These are phyloP conservation scores for Gonium pectorale DNA, from an alignment of 139 green algal species.

Conservation along the genomic window DNA sequence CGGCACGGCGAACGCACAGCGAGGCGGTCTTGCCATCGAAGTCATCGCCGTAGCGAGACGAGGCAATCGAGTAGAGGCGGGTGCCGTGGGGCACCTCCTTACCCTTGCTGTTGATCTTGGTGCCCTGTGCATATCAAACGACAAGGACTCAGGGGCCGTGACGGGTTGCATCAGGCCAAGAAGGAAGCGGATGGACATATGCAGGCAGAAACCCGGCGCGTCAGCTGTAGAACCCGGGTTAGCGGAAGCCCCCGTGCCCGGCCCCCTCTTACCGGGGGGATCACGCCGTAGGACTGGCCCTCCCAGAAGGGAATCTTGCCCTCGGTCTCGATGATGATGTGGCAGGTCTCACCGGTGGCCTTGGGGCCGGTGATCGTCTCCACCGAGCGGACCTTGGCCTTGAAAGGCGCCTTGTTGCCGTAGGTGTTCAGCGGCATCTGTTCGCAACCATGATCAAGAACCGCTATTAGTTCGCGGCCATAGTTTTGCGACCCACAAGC, in stretches of 20 bases:
- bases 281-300: slow-evolving; percentile 98
- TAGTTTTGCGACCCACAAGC: too few species aligned
- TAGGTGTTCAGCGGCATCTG: slow-evolving; percentile 95
- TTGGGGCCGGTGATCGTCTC: slow-evolving; percentile 97
- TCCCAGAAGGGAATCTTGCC: slow-evolving; percentile 98
- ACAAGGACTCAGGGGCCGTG: too few species aligned
- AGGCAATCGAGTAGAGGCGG: slow-evolving; percentile 99
- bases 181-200: too few species aligned
- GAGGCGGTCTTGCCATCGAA: slow-evolving; percentile 97
- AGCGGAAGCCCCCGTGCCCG: too few species aligned
- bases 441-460: too few species aligned
- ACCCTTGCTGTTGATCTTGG: slow-evolving; percentile 94
- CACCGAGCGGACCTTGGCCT: slow-evolving; percentile 88
- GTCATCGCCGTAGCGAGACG: slow-evolving; percentile 94
- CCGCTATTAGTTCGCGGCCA: too few species aligned
- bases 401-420: slow-evolving; percentile 92
- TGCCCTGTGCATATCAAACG: slow-evolving; percentile 81
- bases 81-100: slow-evolving; percentile 96
- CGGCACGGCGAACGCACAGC: slow-evolving; percentile 95
- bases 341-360: slow-evolving; percentile 93
- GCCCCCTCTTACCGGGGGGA: slow-evolving; percentile 93
- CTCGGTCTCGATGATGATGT: slow-evolving; percentile 98
- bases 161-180: too few species aligned
- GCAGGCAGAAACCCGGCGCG: too few species aligned
- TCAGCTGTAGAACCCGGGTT: too few species aligned